Evolutionary conservation across 495 filamentous ascomycete genomes (phyloP).

Genomic region (Amorphotheca resinae): DNA sequence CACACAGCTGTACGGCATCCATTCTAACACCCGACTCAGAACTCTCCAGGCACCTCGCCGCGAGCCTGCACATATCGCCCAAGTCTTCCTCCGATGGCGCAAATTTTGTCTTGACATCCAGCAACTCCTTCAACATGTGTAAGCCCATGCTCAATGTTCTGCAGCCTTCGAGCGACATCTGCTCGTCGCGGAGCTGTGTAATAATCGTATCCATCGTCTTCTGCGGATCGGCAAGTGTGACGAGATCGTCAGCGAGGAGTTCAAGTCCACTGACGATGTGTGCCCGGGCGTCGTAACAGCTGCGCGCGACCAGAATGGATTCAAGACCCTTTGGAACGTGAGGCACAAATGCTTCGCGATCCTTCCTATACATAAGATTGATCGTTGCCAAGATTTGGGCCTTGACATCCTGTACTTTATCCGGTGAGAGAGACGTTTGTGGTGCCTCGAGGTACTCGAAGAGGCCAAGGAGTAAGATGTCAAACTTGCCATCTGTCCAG

Average conservation of each 20-base stretch:
- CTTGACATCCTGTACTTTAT: conserved; percentile 61
- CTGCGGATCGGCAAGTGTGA: conserved; percentile 35
- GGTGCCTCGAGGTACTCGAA: conserved; percentile 62
- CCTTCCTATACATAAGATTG: conserved; percentile 59
- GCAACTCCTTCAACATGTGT: conserved; percentile 40
- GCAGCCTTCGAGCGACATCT: conserved; percentile 31
- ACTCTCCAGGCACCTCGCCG: conserved; percentile 51
- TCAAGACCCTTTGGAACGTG: conserved; percentile 54
- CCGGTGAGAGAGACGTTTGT: conserved; percentile 29
- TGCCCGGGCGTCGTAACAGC: conserved; percentile 41
- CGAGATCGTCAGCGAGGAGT: conserved; percentile 38
- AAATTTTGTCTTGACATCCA: conserved; percentile 30
- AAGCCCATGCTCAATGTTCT: conserved; percentile 45
- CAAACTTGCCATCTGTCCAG: conserved; percentile 51
- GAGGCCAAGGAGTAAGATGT: conserved; percentile 58
- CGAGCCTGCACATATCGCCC: conserved; percentile 38
- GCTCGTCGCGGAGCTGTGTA: conserved; percentile 10
- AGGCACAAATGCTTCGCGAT: conserved; percentile 47
- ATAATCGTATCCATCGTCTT: conserved; percentile 34
- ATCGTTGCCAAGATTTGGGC: conserved; percentile 74
- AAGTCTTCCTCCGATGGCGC: conserved; percentile 32
- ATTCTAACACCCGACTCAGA: conserved; percentile 67
- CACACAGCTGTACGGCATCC: conserved; percentile 64
- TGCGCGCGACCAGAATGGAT: conserved; percentile 53
- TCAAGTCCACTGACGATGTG: conserved; percentile 43